These are phyloP conservation scores for Biscogniauxia marginata DNA, from an alignment of 2,329 filamentous ascomycete genomes.

Conservation along the genomic window DNA sequence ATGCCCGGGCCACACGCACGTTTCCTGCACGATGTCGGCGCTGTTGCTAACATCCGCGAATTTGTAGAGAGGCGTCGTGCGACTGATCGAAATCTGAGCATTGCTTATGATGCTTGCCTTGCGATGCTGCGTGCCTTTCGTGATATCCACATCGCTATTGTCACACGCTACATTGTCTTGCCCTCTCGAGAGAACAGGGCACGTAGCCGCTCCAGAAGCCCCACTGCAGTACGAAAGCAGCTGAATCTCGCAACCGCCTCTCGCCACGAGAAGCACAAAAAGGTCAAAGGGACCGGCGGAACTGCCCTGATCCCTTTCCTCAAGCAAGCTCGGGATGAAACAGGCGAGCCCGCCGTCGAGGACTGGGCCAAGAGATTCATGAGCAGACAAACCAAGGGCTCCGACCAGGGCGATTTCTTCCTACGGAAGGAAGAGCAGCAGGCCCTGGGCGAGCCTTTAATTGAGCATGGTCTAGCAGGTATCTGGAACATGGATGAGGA, in stretches of 20 bases:
- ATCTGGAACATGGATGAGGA: constrained; percentile 87
- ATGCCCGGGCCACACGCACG: constrained; percentile 93
- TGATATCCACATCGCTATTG: constrained; percentile 95
- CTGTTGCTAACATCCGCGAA: constrained; percentile 81
- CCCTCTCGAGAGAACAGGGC: constrained; percentile 75
- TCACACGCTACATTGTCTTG: constrained; percentile 91
- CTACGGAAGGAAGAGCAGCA: constrained; percentile 50
- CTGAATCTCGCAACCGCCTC: constrained; percentile 63
- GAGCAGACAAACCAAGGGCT: constrained; percentile 48
- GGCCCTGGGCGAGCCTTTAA: constrained; percentile 26
- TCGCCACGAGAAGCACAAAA: constrained; percentile 47
- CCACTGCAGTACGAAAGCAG: constrained; percentile 46
- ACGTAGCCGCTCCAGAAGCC: constrained; percentile 59
- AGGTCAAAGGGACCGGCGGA: constrained; percentile 85
- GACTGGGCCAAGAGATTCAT: constrained; percentile 60
- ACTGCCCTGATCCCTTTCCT: constrained; percentile 93
- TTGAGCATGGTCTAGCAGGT: constrained; percentile 66
- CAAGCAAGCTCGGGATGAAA: constrained; percentile 95
- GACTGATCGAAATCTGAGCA: constrained; percentile 63
- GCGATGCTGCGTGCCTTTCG: constrained; percentile 68
- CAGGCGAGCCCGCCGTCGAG: constrained; percentile 82
- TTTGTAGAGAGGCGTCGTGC: constrained; percentile 65
- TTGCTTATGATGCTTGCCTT: constrained; percentile 89
- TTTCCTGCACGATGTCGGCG: constrained; percentile 78
- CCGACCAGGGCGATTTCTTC: constrained; percentile 57